phyloP scores from a whole-genome alignment of 495 filamentous ascomycete species.

The Aspergillus asperescens region DNA sequence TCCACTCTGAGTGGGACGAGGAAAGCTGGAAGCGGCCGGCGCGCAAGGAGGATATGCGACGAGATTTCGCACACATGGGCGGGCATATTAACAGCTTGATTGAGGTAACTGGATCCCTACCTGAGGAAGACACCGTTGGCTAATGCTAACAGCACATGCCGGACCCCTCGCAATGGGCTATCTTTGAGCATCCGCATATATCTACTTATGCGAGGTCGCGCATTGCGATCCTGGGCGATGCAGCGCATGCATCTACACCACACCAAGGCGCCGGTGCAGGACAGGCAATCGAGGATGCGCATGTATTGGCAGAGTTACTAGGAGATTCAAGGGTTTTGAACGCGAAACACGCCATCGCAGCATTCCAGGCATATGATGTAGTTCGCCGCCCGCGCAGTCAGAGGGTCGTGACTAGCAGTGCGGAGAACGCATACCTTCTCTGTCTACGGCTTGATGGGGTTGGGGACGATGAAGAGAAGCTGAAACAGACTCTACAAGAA shows the following conservation, averaged over 20 bases:
- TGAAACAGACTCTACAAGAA: constrained; percentile 36
- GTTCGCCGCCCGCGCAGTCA: constrained; percentile 51
- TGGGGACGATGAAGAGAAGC: constrained; percentile 38
- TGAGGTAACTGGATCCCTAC: constrained; percentile 24
- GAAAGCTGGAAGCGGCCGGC: constrained; percentile 54
- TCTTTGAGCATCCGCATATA: constrained; percentile 56
- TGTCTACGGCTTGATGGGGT: constrained; percentile 40
- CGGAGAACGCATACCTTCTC: constrained; percentile 37
- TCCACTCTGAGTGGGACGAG: constrained; percentile 42
- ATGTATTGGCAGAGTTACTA: constrained; percentile 53
- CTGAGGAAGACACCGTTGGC: not conserved
- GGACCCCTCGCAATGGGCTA: constrained; percentile 54
- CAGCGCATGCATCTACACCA: constrained; percentile 64
- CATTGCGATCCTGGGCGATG: constrained; percentile 60
- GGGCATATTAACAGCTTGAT: constrained; percentile 41
- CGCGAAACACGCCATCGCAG: constrained; percentile 29
- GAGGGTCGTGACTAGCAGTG: constrained; percentile 45
- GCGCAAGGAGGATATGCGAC: constrained; percentile 50
- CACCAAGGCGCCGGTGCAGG: constrained; percentile 67
- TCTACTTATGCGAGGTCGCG: constrained; percentile 50
- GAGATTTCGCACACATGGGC: constrained; percentile 53
- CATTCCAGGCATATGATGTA: constrained; percentile 57
- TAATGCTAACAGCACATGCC: constrained; percentile 29
- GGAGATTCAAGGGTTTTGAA: constrained; percentile 30
- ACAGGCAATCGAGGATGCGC: constrained; percentile 63